Conservation (phyloP, 2,329 filamentous ascomycete species). For the Penicillium occitanis region DNA sequence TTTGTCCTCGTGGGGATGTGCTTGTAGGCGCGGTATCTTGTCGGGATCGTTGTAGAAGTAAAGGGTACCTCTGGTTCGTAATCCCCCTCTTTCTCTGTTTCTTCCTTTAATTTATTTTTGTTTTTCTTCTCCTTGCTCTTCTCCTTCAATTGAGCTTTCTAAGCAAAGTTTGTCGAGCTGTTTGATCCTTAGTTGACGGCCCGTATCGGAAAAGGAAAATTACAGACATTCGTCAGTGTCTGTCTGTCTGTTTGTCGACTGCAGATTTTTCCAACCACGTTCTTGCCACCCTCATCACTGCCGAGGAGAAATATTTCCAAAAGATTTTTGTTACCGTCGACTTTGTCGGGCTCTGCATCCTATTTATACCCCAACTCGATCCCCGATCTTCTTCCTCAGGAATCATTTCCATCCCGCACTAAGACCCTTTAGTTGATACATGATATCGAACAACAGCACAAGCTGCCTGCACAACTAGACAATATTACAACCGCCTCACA, state of each 20-base stretch:
- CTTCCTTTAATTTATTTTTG: neutral
- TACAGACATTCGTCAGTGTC: neutral
- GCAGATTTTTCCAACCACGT: neutral
- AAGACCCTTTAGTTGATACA: constrained; percentile 11
- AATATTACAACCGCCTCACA: constrained; percentile 18
- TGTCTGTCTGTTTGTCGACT: neutral
- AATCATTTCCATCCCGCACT: constrained; percentile 14
- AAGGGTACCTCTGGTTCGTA: neutral
- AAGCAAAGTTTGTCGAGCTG: neutral
- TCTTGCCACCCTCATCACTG: constrained; percentile 9
- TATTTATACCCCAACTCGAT: constrained; percentile 14
- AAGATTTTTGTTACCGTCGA: neutral
- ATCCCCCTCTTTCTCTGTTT: neutral
- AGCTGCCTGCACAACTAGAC: constrained; percentile 17
- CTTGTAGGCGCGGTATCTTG: neutral
- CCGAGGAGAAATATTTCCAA: constrained; percentile 3
- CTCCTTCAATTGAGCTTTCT: neutral
- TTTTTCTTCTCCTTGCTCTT: neutral
- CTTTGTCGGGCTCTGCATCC: constrained; percentile 6
- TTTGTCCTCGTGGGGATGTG: constrained; percentile 1
- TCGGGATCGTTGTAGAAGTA: neutral
- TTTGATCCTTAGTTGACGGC: neutral
- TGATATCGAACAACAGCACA: constrained; percentile 6
- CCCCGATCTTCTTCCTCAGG: neutral
- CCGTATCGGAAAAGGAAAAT: constrained; percentile 6